Evolutionary conservation across 441 rosid genomes (phyloP), one percentile per base, ranked within the genome.

Genomic region (Euphorbia schlechtendalii): DNA sequence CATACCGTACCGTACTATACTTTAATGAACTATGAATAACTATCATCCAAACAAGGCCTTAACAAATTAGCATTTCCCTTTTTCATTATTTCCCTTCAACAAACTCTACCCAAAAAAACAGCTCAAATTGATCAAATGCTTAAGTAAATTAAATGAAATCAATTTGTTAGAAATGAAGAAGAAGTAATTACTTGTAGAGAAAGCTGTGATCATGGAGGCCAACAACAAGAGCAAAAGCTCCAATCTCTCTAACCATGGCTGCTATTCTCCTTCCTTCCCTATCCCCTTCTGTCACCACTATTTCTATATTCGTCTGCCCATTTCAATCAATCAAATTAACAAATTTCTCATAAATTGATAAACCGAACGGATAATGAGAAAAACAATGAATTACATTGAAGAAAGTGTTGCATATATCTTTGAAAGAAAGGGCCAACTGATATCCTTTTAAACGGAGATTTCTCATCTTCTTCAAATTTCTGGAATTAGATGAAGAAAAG

Each of bases 141-240:
- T 6, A 0, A 55, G 1, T 2, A 27, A 32, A 0, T 17, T n/a
- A 9, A 5, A 22, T 1, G 4, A 22, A 8, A 12, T 7, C 32
- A 2, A 21, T 21, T 5, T 2, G 64, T 18, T 55, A 7, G 43
- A 24, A 28, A n/a, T n/a, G 17, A 27, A 21, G 51, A 30, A 36
- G 65, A 48, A 13, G 25, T 30, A 69, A 82, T 77, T 69, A 88
- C 98, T 65, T 90, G 88, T 93, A 80, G n/a, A 93, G 89, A 70
- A 93, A 93, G 82, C 98, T 93, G 32, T 73, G 79, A 14, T 82
- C 84, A 78, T 93, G 98, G 72, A 93, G 95, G 27, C 98, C 98
- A 48, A 86, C 85, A 46, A 93, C 90, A 63, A 93, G 85, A 17
- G 80, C 78, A 20, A 81, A 84, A n/a, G 98, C 95, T 53, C 94